phyloP scores from a whole-genome alignment of 768 basidiomycete species.

The Mycena latifolia region DNA sequence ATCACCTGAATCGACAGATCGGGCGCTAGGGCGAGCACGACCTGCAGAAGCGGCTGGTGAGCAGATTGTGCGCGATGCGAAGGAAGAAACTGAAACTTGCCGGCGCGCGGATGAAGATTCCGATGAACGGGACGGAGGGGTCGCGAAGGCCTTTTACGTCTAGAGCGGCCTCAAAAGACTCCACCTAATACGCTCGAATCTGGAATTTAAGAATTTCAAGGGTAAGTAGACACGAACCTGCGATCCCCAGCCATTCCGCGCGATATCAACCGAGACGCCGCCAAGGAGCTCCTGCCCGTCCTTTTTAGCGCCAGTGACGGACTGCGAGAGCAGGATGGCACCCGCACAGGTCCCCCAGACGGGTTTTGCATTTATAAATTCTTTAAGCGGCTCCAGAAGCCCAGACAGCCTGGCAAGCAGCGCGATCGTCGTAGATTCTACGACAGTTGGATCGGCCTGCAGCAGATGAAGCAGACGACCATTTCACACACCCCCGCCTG shows the following conservation, averaged over 20 bases:
- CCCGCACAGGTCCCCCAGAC: conserved; percentile 98
- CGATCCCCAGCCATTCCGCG: conserved; percentile 94
- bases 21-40: conserved; percentile 68
- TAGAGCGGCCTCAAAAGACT: conserved; percentile 90
- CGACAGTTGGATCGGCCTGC: conserved; percentile 1
- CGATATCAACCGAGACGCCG: conserved; percentile 83
- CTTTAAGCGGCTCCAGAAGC: conserved; percentile 82
- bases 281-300: conserved; percentile 90
- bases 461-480: not conserved
- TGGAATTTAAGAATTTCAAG: not conserved
- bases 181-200: conserved; percentile 68
- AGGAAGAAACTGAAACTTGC: conserved; percentile 62
- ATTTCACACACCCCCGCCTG: conserved; percentile 80
- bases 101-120: conserved; percentile 95
- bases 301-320: conserved; percentile 82
- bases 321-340: conserved; percentile 86
- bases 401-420: conserved; percentile 79
- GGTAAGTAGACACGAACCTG: conserved; percentile 66
- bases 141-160: conserved; percentile 72
- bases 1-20: conserved; percentile 77
- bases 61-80: not conserved
- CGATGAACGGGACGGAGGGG: conserved; percentile 74
- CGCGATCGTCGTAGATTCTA: conserved; percentile 95
- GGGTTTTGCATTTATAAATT: conserved; percentile 78
- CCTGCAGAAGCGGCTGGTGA: conserved; percentile 54